Evolutionary conservation across 2,329 filamentous ascomycete species (phyloP), one percentile per base, ranked within the genome.

Genomic region (Microsporum audouinii): DNA sequence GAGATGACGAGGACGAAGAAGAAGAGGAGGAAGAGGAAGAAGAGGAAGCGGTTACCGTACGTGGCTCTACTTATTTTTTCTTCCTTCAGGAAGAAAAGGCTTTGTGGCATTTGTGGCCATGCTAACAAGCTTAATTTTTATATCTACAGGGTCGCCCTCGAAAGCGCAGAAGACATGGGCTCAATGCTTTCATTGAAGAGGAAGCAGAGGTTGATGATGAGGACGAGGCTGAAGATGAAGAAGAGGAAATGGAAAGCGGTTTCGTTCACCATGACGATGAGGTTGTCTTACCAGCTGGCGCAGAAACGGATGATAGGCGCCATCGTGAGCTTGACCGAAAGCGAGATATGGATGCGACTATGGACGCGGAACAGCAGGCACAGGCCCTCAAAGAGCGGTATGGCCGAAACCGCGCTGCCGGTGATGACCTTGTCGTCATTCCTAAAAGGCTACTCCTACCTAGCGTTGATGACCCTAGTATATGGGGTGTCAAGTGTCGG

Each of bases 181-280:
- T 89, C 65, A 89, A 89, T 68, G 86, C 88, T 70, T 96, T 96
- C 84, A 86, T 99, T 77, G 94, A 99, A 84, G 89, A 92, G 70
- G 94, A 99, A 80, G 94, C 94, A 73, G 94, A 96, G 77, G 94
- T 99, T 67, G 94, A 97, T 71, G 94, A 88, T 62, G 86, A 95
- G 65, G 91, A 95, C 68, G 91, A 96, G 68, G 88, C 90, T 66
- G 87, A 83, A 66, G 88, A 89, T 64, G 90, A 95, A 65, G 90
- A 95, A 58, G 92, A 96, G 67, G 90, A 95, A 67, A 86, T 91
- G 67, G 90, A 81, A 61, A 90, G 90, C 61, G 88, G 89, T 66
- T 90, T 94, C 71, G 91, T 91, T 71, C 91, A 97, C 72, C 89
- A 89, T 5, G 91, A 96, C 73, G 92, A 97, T 71, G 79, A 92